Evolutionary conservation across 2,329 filamentous ascomycete genomes (phyloP).

Genomic region (Parafenestella ontariensis): DNA sequence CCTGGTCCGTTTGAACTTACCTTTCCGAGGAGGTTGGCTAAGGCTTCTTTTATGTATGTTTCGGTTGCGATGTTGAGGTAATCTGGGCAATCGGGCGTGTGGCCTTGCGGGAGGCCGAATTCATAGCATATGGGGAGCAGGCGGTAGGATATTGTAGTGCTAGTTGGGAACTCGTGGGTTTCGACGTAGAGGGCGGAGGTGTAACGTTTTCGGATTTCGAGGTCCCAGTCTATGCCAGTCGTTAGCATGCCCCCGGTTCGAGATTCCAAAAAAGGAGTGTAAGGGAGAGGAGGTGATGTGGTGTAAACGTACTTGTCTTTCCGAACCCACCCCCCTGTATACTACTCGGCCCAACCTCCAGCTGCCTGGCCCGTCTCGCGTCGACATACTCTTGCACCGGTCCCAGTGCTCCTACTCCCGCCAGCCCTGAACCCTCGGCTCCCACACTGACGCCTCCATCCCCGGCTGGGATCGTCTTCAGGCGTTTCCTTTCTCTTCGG

Average conservation of each 20-base stretch:
- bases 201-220: conserved; percentile 71
- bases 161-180: conserved; percentile 68
- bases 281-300: neutral
- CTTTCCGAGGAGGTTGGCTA: conserved; percentile 62
- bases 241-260: conserved; percentile 6
- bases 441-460: conserved; percentile 14
- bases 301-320: conserved; percentile 71
- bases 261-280: neutral
- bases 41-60: conserved; percentile 67
- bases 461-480: conserved; percentile 61
- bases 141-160: conserved; percentile 62
- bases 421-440: conserved; percentile 8
- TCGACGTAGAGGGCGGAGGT: conserved; percentile 66
- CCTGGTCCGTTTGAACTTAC: conserved; percentile 62
- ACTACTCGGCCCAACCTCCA: conserved; percentile 69
- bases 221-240: conserved; percentile 61
- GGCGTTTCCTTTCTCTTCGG: conserved; percentile 64
- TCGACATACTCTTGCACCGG: conserved; percentile 45
- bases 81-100: conserved; percentile 62
- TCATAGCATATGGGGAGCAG: conserved; percentile 73
- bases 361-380: conserved; percentile 53
- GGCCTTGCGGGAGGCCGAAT: conserved; percentile 64
- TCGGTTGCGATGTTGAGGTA: conserved; percentile 68
- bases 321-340: conserved; percentile 75
- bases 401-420: conserved; percentile 19